phyloP scores from a whole-genome alignment of 2,329 filamentous ascomycete species.

The Coniella vitis region DNA sequence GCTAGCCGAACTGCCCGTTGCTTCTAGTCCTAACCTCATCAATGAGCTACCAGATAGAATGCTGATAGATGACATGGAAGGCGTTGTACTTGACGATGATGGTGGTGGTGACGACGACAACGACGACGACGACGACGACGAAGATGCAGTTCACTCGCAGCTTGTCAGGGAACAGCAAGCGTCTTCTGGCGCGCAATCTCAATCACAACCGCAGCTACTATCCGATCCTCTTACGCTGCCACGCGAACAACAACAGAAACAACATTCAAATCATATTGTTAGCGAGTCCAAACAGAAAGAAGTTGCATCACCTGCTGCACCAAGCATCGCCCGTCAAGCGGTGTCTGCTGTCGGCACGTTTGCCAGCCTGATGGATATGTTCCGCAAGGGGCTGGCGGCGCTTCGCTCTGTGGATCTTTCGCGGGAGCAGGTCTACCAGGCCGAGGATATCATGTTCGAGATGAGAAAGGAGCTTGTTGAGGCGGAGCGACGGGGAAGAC shows the following conservation, averaged over 20 bases:
- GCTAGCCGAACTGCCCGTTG: not conserved
- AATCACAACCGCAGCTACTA: not conserved
- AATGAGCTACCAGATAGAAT: not conserved
- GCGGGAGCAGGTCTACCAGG: slow-evolving; percentile 57
- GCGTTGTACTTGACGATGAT: not conserved
- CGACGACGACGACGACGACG: slow-evolving; percentile 3
- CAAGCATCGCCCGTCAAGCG: not conserved
- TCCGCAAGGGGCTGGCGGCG: slow-evolving; percentile 51
- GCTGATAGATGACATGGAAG: too few species aligned
- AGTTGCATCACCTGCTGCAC: not conserved
- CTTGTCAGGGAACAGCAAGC: slow-evolving; percentile 10
- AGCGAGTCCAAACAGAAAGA: too few species aligned
- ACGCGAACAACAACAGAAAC: too few species aligned
- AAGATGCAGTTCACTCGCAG: slow-evolving; percentile 15
- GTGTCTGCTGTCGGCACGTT: slow-evolving; percentile 24
- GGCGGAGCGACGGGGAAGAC: slow-evolving; percentile 54
- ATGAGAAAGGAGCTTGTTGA: slow-evolving; percentile 68
- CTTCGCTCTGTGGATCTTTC: slow-evolving; percentile 55
- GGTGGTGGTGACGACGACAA: not conserved
- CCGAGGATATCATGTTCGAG: slow-evolving; percentile 76
- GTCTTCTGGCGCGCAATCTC: slow-evolving; percentile 2
- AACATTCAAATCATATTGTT: too few species aligned
- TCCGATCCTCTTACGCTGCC: too few species aligned
- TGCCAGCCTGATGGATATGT: slow-evolving; percentile 45
- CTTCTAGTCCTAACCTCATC: not conserved